Evolutionary conservation across 2,329 filamentous ascomycete species (phyloP).

Genomic region (Zopfia rhizophila): DNA sequence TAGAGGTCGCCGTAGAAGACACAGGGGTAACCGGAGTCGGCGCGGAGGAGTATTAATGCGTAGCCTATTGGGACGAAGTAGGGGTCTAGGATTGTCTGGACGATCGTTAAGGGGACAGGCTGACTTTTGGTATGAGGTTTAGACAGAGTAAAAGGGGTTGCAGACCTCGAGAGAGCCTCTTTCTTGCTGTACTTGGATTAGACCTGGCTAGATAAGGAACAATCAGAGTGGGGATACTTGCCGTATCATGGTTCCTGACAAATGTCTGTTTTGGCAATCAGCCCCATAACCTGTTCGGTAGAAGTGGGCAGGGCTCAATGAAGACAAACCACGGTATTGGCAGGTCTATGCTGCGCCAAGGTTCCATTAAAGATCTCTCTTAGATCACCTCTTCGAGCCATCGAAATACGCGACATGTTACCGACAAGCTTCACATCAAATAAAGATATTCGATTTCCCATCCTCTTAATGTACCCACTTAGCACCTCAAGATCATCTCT

Average conservation of each 20-base stretch:
- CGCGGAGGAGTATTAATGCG: slow-evolving; percentile 72
- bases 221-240: slow-evolving; percentile 43
- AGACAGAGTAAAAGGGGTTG: too few relatives aligned
- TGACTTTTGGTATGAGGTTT: too few relatives aligned
- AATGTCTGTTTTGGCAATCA: slow-evolving; percentile 60
- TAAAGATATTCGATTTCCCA: slow-evolving; percentile 59
- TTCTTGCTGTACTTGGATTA: slow-evolving; percentile 11
- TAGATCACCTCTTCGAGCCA: slow-evolving; percentile 66
- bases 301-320: not conserved
- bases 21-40: slow-evolving; percentile 69
- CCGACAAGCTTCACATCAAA: slow-evolving; percentile 73
- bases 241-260: slow-evolving; percentile 75
- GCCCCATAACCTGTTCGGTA: too few relatives aligned
- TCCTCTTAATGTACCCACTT: slow-evolving; percentile 63
- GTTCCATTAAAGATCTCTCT: slow-evolving; percentile 67
- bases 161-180: too few relatives aligned
- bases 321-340: slow-evolving; percentile 65
- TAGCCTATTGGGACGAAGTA: slow-evolving; percentile 76
- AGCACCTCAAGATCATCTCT: slow-evolving; percentile 65
- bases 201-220: not conserved
- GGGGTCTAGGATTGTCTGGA: slow-evolving; percentile 65
- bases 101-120: too few relatives aligned
- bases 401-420: slow-evolving; percentile 69
- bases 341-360: slow-evolving; percentile 62
- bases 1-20: slow-evolving; percentile 75